Conservation (phyloP, 331 rosid genomes). For the Malus hybrid region DNA sequence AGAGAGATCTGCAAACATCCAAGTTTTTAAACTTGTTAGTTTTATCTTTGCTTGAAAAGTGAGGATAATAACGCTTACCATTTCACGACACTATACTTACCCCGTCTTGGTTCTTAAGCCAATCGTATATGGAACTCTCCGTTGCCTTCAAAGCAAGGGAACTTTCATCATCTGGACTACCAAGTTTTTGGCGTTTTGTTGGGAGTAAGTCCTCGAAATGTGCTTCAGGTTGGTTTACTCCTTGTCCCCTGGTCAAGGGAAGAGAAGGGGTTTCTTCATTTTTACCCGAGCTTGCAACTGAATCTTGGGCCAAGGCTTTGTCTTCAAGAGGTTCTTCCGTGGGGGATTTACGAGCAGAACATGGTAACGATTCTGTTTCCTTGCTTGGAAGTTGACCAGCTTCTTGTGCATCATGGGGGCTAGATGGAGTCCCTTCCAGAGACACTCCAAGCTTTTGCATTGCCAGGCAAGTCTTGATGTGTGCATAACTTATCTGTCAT, state of each 20-base stretch:
- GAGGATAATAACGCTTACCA: neutral
- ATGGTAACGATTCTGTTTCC: slow-evolving; percentile 19
- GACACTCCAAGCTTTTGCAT: slow-evolving; percentile 49
- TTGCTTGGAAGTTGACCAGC: slow-evolving; percentile 17
- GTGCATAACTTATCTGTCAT: slow-evolving; percentile 59
- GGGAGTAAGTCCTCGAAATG: slow-evolving; percentile 18
- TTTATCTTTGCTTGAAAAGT: neutral
- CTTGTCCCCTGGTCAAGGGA: slow-evolving; percentile 20
- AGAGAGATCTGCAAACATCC: slow-evolving; percentile 50
- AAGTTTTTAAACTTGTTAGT: neutral
- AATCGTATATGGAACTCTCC: slow-evolving; percentile 51
- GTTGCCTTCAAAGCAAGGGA: slow-evolving; percentile 40
- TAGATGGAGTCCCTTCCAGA: slow-evolving; percentile 22
- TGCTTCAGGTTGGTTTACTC: slow-evolving; percentile 13
- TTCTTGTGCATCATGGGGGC: slow-evolving; percentile 15
- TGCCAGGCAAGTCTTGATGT: slow-evolving; percentile 52
- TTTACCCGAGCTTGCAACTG: too few relatives aligned
- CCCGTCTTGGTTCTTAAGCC: slow-evolving; percentile 55
- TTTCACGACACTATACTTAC: slow-evolving; percentile 27
- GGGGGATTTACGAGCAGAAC: slow-evolving; percentile 8
- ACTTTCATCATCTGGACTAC: slow-evolving; percentile 25
- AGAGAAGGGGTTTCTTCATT: slow-evolving; percentile 20
- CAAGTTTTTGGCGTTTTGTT: slow-evolving; percentile 47
- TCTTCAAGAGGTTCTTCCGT: slow-evolving; percentile 17
- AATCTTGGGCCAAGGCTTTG: neutral